Percentiles rank a stretch among this genome's conserved stretches.
These are phyloP conservation scores for Eragrostis nindensis DNA, from an alignment of 176 grass and related monocot genomes.

Conservation along the genomic window DNA sequence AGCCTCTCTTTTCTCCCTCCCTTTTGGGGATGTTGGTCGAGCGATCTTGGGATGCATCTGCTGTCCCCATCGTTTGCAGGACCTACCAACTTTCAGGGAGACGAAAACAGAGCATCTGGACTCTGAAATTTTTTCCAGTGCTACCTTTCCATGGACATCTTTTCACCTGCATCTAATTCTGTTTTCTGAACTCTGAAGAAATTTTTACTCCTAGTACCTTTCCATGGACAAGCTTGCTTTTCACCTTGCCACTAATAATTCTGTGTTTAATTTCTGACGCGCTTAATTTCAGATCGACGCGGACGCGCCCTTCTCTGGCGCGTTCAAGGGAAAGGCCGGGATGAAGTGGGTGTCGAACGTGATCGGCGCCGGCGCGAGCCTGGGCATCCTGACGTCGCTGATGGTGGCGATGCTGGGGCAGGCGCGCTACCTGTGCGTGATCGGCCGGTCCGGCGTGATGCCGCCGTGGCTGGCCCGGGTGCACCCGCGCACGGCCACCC, in stretches of 20 bases:
- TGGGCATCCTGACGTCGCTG: constrained; percentile 90
- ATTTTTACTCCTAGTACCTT: no score
- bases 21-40: constrained; percentile 29
- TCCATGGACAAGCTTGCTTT: no score
- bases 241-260: no score
- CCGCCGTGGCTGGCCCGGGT: constrained; percentile 81
- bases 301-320: constrained; percentile 80
- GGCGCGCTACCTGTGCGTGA: constrained; percentile 88
- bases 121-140: not conserved
- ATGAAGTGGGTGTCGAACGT: constrained; percentile 90
- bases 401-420: constrained; percentile 94
- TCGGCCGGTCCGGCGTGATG: constrained; percentile 81
- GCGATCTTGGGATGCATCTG: constrained; percentile 8
- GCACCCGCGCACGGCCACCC: constrained; percentile 66
- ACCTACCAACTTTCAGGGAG: constrained; percentile 3
- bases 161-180: no score
- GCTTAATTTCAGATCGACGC: constrained; percentile 65
- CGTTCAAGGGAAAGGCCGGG: constrained; percentile 60
- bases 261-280: no score
- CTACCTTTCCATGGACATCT: not conserved
- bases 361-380: constrained; percentile 73
- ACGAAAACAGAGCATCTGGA: constrained; percentile 19
- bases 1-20: not conserved
- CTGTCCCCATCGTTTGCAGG: constrained; percentile 24
- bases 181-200: no score